Evolutionary conservation across 1,284 basidiomycete genomes (phyloP), one percentile per base, ranked within the genome.

Genomic region (Boletus austroedulis): DNA sequence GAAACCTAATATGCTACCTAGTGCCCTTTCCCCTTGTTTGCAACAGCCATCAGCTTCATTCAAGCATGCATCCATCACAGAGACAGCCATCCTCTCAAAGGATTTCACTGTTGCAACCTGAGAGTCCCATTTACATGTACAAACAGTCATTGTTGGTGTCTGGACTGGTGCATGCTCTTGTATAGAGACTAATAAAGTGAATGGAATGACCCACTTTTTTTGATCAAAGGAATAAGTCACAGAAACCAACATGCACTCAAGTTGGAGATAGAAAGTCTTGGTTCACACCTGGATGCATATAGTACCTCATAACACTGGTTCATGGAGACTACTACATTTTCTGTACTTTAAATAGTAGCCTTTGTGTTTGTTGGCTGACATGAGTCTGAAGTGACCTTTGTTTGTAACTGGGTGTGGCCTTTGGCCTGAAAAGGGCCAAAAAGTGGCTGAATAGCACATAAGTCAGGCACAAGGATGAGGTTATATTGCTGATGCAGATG

Each of bases 121-220:
- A n/a, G 95, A 98, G 79, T 82, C 93, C 28, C 93, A 95, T 65
- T 85, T 94, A 24, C 88, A 94, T 73, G 90, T 94, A n/a, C 92
- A 96, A 78, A 98, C 96, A 15, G 96, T 96, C 19, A 99, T 96
- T 32, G 95, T 99, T 48, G 97, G 97, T 67, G 91, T 98, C 58
- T 99, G 95, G 95, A 97, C 99, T 71, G 96, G 98, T 73, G 95
- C 96, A 60, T 97, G 97, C 65, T 96, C 94, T 62, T 86, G 97
- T 61, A 95, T 94, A 62, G 97, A 99, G 83, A 96, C 91, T 53
- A 87, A 92, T 77, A 86, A 86, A 75, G 97, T 91, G 54, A 97
- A 92, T 70, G 96, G 97, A 55, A 97, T 95, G 10, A 97, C 97
- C 53, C 97, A 99, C 79, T 99, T 99, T 83, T 85, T 99, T 60